These are phyloP conservation scores for Circinella umbellata DNA, from an alignment of 371 early-diverging fungal genomes.

Conservation along the genomic window DNA sequence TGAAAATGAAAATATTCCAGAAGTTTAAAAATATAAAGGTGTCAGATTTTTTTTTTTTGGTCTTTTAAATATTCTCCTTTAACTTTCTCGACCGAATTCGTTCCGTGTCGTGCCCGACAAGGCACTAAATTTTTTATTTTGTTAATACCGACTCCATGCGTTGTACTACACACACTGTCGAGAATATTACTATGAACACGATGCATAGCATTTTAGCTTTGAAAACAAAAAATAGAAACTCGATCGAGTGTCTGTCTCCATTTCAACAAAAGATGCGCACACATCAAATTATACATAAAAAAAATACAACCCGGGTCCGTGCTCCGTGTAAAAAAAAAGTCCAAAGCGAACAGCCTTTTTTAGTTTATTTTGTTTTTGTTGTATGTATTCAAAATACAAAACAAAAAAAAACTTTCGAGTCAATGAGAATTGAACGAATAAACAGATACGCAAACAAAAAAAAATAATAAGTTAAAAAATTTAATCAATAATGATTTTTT, in stretches of 20 bases:
- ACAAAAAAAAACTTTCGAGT: background rate
- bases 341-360: background rate
- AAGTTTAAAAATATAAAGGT: too few species aligned
- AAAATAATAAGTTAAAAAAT: too few species aligned
- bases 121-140: background rate
- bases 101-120: background rate
- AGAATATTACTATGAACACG: background rate
- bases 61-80: too few species aligned
- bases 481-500: too few species aligned
- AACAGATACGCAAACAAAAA: too few species aligned
- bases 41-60: too few species aligned
- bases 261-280: background rate
- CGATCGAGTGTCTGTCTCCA: background rate
- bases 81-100: too few species aligned
- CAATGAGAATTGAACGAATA: too few species aligned
- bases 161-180: constrained; percentile 7
- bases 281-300: background rate
- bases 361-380: background rate
- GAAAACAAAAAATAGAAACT: constrained; percentile 2
- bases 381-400: background rate
- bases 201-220: background rate
- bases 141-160: background rate
- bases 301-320: constrained; percentile 1
- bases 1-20: too few species aligned
- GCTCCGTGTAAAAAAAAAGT: background rate